Conservation (phyloP, 352 stramenopile genomes). For the Pythium pyrilobum region DNA sequence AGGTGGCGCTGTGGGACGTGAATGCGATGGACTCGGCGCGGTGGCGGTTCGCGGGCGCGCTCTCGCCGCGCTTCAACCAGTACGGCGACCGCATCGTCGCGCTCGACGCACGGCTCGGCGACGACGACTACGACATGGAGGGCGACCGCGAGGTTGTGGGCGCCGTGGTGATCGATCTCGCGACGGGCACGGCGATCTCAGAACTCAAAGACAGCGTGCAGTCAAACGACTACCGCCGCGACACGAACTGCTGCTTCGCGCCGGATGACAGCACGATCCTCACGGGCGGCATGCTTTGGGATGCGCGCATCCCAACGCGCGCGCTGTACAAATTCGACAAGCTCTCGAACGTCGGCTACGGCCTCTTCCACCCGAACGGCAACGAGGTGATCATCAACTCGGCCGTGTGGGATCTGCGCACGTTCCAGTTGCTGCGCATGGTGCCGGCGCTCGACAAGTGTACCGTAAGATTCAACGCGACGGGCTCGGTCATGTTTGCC, state of each 20-base stretch:
- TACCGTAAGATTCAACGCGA: constrained; percentile 67
- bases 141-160: constrained; percentile 29
- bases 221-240: constrained; percentile 67
- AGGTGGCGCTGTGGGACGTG: constrained; percentile 74
- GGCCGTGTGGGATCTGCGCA: constrained; percentile 87
- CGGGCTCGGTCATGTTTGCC: constrained; percentile 70
- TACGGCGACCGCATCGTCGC: constrained; percentile 71
- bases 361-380: constrained; percentile 81
- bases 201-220: constrained; percentile 57
- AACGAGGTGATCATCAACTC: constrained; percentile 90
- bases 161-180: constrained; percentile 63
- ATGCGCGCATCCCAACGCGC: constrained; percentile 58
- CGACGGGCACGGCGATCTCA: constrained; percentile 52
- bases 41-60: constrained; percentile 55
- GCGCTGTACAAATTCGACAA: constrained; percentile 89
- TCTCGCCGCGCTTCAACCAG: constrained; percentile 71
- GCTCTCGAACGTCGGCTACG: constrained; percentile 76
- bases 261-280: constrained; percentile 67
- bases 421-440: constrained; percentile 76
- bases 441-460: constrained; percentile 86
- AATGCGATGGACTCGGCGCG: constrained; percentile 52
- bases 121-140: constrained; percentile 31
- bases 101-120: constrained; percentile 40
- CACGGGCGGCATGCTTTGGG: constrained; percentile 80
- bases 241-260: constrained; percentile 80